A percentile compares a stretch with the other conserved stretches of the same genome.
Evolutionary conservation across 1,284 basidiomycete genomes (phyloP).

Genomic region (Pseudozyma hubeiensis): DNA sequence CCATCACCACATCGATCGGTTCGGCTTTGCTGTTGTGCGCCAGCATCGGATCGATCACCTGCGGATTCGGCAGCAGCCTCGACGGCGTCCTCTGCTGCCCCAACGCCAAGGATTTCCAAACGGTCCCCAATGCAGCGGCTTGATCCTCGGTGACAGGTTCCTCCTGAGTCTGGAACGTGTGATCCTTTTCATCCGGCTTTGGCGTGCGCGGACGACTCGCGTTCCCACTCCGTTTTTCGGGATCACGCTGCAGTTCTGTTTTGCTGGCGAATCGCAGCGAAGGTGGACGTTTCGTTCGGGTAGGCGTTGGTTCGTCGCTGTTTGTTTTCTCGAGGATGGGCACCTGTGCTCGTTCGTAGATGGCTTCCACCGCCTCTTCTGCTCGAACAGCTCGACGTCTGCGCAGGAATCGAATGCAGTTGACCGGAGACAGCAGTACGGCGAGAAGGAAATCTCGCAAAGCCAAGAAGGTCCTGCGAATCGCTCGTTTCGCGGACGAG

Average conservation of each 20-base stretch:
- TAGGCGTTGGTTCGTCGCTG: background rate
- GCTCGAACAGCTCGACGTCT: slow-evolving; percentile 8
- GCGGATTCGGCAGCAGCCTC: slow-evolving; percentile 55
- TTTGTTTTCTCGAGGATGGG: slow-evolving; percentile 40
- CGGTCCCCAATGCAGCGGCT: slow-evolving; percentile 27
- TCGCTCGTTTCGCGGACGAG: slow-evolving; percentile 13
- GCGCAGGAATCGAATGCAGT: slow-evolving; percentile 33
- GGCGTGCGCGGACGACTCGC: slow-evolving; percentile 26
- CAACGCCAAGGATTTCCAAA: slow-evolving; percentile 24
- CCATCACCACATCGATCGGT: slow-evolving; percentile 33
- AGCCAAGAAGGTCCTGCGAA: slow-evolving; percentile 24
- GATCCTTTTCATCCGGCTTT: slow-evolving; percentile 18
- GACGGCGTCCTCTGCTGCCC: slow-evolving; percentile 32
- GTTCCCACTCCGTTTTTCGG: slow-evolving; percentile 13
- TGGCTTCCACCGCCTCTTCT: slow-evolving; percentile 27
- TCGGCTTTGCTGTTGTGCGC: slow-evolving; percentile 43
- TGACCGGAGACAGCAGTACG: slow-evolving; percentile 32
- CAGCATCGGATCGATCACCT: slow-evolving; percentile 55
- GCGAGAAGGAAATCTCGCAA: slow-evolving; percentile 33
- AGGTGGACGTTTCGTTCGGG: slow-evolving; percentile 2
- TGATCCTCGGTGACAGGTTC: slow-evolving; percentile 57
- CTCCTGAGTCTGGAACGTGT: background rate
- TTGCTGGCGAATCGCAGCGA: slow-evolving; percentile 29
- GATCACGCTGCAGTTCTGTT: slow-evolving; percentile 7
- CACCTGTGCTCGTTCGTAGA: slow-evolving; percentile 27